These are phyloP conservation scores for Gracilaria vermiculophylla DNA, from an alignment of 23 red algal species.

Conservation along the genomic window DNA sequence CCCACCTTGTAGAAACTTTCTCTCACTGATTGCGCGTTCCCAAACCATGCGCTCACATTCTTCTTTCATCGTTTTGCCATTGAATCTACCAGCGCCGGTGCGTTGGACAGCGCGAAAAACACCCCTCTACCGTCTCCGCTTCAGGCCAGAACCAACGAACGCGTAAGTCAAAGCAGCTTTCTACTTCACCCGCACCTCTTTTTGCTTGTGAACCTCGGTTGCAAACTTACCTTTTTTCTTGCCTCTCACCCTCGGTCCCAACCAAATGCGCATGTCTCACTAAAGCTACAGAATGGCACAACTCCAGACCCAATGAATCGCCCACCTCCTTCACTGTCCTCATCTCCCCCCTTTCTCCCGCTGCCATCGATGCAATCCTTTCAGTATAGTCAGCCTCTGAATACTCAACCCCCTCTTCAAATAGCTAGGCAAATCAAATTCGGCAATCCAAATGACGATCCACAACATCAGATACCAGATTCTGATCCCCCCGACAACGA, in stretches of 20 bases:
- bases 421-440: conserved; percentile 31
- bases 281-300: conserved; percentile 18
- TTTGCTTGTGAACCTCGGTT: neutral
- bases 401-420: neutral
- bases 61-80: neutral
- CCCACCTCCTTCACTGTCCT: neutral
- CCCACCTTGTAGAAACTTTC: neutral
- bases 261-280: neutral
- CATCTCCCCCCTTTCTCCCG: neutral
- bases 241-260: neutral
- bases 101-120: conserved; percentile 74
- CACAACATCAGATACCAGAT: neutral
- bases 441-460: conserved; percentile 9
- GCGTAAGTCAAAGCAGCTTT: neutral
- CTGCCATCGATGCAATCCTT: neutral
- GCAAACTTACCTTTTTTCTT: neutral
- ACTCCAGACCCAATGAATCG: conserved; percentile 7
- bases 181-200: too few relatives aligned
- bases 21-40: neutral
- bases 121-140: conserved; percentile 18
- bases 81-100: conserved; percentile 43
- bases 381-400: conserved; percentile 1
- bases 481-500: neutral
- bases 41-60: neutral
- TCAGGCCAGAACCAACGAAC: conserved; percentile 2